phyloP scores from a whole-genome alignment of 495 filamentous ascomycete genomes.

The Bacidia gigantensis region DNA sequence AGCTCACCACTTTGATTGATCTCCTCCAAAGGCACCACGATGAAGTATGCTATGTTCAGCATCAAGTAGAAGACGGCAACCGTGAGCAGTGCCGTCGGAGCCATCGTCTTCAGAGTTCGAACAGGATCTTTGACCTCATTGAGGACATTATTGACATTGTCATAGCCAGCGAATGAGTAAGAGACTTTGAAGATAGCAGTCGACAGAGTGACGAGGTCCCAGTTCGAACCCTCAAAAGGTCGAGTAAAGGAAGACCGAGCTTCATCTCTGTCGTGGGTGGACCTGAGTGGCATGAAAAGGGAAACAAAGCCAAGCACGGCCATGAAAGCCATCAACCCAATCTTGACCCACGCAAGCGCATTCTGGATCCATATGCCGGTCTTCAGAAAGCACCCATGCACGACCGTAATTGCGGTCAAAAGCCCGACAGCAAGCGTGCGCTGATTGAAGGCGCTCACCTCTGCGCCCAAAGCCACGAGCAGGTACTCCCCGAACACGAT shows the following conservation, averaged over 20 bases:
- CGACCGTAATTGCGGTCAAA: slow-evolving; percentile 46
- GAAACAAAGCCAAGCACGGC: slow-evolving; percentile 42
- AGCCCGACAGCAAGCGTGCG: slow-evolving; percentile 54
- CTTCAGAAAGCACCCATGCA: slow-evolving; percentile 48
- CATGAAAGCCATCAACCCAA: slow-evolving; percentile 52
- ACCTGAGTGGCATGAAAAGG: slow-evolving; percentile 15
- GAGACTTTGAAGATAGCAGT: slow-evolving; percentile 61
- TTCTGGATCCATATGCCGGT: slow-evolving; percentile 57
- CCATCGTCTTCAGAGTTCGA: slow-evolving; percentile 50
- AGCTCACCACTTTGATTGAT: slow-evolving; percentile 54
- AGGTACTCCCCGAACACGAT: slow-evolving; percentile 60
- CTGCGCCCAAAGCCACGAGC: slow-evolving; percentile 44
- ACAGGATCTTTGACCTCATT: slow-evolving; percentile 61
- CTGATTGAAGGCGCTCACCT: slow-evolving; percentile 52
- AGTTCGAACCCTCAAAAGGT: slow-evolving; percentile 40
- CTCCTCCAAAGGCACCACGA: slow-evolving; percentile 53
- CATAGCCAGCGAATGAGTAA: slow-evolving; percentile 55
- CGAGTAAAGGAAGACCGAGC: slow-evolving; percentile 23
- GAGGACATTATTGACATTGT: slow-evolving; percentile 63
- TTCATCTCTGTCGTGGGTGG: slow-evolving; percentile 11
- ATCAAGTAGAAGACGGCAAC: slow-evolving; percentile 50
- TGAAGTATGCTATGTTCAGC: slow-evolving; percentile 57
- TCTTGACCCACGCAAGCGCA: slow-evolving; percentile 52
- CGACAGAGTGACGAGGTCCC: slow-evolving; percentile 40
- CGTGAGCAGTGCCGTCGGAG: slow-evolving; percentile 45